Percentiles rank a stretch among this genome's conserved stretches.
phyloP scores from a whole-genome alignment of 306 rosid species.

The Urtica urens region DNA sequence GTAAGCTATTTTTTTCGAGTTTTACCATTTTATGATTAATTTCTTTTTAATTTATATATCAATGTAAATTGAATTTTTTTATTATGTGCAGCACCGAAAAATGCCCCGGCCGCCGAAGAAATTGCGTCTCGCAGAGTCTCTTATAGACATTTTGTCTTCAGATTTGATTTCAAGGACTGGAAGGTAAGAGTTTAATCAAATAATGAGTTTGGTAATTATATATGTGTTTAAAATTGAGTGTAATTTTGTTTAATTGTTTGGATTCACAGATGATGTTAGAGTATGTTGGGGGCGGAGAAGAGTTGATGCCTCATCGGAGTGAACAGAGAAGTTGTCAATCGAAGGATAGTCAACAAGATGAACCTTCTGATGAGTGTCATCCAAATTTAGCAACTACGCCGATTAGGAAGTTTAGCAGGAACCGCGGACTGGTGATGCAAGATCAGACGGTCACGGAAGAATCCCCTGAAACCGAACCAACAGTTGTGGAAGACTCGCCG shows the following conservation, averaged over 20 bases:
- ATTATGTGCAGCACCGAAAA: constrained; percentile 49
- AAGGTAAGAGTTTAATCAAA: constrained; percentile 33
- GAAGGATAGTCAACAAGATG: constrained; percentile 3
- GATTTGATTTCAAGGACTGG: constrained; percentile 81
- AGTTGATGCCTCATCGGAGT: constrained; percentile 54
- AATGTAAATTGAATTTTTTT: constrained; percentile 1
- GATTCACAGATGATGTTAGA: constrained; percentile 51
- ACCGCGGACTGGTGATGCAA: constrained; percentile 52
- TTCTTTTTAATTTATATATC: background rate
- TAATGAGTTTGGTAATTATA: background rate
- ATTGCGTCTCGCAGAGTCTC: constrained; percentile 39
- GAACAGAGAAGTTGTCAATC: constrained; percentile 8
- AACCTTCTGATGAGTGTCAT: constrained; percentile 11
- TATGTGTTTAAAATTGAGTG: background rate
- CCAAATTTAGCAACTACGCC: constrained; percentile 39
- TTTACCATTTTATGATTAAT: background rate
- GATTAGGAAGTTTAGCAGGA: constrained; percentile 54
- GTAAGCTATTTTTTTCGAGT: constrained; percentile 30
- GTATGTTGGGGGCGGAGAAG: constrained; percentile 40
- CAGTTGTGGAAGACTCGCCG: constrained; percentile 17
- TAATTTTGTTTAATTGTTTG: background rate
- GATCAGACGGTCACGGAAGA: constrained; percentile 40
- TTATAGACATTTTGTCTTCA: constrained; percentile 67
- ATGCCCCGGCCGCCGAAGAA: constrained; percentile 57
- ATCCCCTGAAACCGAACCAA: constrained; percentile 27